phyloP scores from a whole-genome alignment of 768 basidiomycete species.

The Butyriboletus loyo region DNA sequence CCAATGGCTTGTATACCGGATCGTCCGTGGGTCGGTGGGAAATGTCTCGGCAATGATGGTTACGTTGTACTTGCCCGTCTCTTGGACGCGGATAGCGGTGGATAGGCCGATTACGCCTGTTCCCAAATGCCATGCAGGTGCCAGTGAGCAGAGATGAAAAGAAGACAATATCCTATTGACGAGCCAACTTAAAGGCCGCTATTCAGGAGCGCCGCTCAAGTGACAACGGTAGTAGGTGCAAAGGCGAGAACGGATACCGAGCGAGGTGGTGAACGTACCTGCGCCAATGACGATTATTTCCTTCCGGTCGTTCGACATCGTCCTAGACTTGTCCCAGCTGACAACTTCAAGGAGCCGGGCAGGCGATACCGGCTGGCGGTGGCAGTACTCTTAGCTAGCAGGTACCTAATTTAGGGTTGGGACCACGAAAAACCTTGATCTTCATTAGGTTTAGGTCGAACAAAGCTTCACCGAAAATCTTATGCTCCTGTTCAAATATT shows the following conservation, averaged over 20 bases:
- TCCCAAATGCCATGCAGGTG: not conserved
- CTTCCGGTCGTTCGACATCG: constrained; percentile 20
- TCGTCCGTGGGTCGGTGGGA: constrained; percentile 70
- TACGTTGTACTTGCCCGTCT: constrained; percentile 58
- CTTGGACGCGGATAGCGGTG: constrained; percentile 69
- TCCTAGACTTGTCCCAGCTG: constrained; percentile 2
- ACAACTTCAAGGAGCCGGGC: constrained; percentile 7
- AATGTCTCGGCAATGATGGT: constrained; percentile 69
- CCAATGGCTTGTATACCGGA: constrained; percentile 79
- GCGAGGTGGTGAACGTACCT: constrained; percentile 23
- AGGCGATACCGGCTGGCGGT: too few species aligned
- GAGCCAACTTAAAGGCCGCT: not conserved
- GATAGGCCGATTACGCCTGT: constrained; percentile 77
- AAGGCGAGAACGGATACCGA: not conserved
- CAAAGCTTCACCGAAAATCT: too few species aligned
- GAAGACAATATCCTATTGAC: not conserved
- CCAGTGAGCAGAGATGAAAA: not conserved
- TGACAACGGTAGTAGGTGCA: not conserved
- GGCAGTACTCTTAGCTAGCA: too few species aligned
- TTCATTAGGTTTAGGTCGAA: too few species aligned
- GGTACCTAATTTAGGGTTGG: too few species aligned
- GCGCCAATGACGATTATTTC: constrained; percentile 41
- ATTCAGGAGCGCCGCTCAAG: too few species aligned
- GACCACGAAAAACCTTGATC: too few species aligned
- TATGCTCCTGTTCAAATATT: too few species aligned